Evolutionary conservation across 2,329 filamentous ascomycete genomes (phyloP).

Genomic region (Phialocephala subalpina): DNA sequence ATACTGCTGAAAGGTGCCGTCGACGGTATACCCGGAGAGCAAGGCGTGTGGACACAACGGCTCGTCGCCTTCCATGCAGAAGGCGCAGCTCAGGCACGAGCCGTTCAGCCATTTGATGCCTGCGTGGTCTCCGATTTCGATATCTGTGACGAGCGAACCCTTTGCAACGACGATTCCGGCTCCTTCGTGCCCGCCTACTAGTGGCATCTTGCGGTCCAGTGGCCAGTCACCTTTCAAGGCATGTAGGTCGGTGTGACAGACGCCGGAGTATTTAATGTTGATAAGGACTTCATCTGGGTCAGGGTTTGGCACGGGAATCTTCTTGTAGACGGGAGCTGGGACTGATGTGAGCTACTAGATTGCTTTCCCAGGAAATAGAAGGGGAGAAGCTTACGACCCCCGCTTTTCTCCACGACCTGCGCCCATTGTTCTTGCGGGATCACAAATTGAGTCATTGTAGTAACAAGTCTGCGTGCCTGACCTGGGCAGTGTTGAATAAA

Average conservation of each 20-base stretch:
- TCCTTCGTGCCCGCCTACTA: conserved; percentile 83
- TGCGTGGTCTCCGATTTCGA: conserved; percentile 83
- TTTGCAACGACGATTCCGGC: conserved; percentile 84
- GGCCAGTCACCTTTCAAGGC: conserved; percentile 93
- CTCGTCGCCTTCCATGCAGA: conserved; percentile 84
- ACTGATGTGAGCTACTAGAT: conserved; percentile 18
- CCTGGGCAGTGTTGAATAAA: no score
- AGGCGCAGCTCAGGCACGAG: conserved; percentile 82
- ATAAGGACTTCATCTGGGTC: conserved; percentile 90
- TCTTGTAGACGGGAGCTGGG: conserved; percentile 74
- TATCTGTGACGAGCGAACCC: conserved; percentile 78
- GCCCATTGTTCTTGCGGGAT: conserved; percentile 77
- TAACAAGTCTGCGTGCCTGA: no score
- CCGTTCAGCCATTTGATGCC: conserved; percentile 94
- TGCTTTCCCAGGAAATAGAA: no score
- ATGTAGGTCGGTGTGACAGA: conserved; percentile 87
- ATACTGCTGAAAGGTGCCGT: conserved; percentile 95
- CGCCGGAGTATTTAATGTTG: conserved; percentile 89
- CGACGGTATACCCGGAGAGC: conserved; percentile 90
- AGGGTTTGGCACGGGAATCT: conserved; percentile 82
- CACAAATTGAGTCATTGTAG: no score
- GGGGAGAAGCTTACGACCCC: conserved; percentile 73
- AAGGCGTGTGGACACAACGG: conserved; percentile 78
- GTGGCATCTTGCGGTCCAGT: conserved; percentile 77
- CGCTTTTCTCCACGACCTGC: conserved; percentile 85